phyloP scores from a whole-genome alignment of 805 yeast species.

The Pichia cephalocereana region DNA sequence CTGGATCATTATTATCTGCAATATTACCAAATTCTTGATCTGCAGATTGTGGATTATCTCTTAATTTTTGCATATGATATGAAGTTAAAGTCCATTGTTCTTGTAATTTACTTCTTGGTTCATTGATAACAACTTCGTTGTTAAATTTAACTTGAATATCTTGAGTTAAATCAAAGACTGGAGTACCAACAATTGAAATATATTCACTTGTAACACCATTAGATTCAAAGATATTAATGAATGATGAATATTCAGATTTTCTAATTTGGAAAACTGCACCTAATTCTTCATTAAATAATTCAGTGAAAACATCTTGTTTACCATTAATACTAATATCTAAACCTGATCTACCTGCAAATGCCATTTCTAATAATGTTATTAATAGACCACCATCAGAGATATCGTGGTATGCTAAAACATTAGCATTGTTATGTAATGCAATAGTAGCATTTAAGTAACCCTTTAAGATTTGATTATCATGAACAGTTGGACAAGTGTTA shows the following conservation, averaged over 20 bases:
- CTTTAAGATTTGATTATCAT: conserved; percentile 53
- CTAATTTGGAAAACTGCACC: conserved; percentile 93
- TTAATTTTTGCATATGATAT: conserved; percentile 76
- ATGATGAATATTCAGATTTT: conserved; percentile 41
- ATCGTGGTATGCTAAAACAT: conserved; percentile 87
- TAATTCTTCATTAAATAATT: conserved; percentile 83
- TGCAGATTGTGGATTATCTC: conserved; percentile 91
- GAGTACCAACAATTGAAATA: conserved; percentile 61
- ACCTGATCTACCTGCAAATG: conserved; percentile 91
- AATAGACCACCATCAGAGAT: conserved; percentile 94
- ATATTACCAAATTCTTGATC: conserved; percentile 75
- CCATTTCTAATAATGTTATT: conserved; percentile 85
- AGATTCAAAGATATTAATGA: conserved; percentile 44
- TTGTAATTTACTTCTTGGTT: conserved; percentile 65
- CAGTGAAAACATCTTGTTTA: conserved; percentile 30
- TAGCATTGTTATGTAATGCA: conserved; percentile 55
- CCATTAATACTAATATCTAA: conserved; percentile 43
- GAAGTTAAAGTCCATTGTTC: conserved; percentile 84
- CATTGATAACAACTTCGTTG: conserved; percentile 36
- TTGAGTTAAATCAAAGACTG: conserved; percentile 42
- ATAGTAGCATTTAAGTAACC: conserved; percentile 61
- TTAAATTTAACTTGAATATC: conserved; percentile 38
- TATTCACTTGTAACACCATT: conserved; percentile 48
- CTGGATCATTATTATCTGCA: conserved; percentile 79
- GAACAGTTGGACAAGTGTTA: conserved; percentile 72